Evolutionary conservation across 2,329 filamentous ascomycete species (phyloP).

Genomic region (Cytospora piceicola): DNA sequence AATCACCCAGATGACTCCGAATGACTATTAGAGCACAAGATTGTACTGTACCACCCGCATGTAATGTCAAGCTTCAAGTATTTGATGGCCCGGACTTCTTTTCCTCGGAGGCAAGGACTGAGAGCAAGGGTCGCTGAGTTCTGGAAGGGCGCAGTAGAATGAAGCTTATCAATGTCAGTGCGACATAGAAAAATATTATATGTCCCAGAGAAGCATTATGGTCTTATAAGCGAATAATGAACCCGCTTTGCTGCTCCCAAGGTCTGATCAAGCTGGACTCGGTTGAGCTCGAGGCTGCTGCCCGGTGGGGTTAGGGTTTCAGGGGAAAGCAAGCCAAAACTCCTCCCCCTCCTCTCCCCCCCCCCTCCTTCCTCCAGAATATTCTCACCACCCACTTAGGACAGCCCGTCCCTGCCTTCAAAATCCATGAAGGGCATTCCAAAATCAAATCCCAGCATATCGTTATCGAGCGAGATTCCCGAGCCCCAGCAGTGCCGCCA

Average conservation of each 20-base stretch:
- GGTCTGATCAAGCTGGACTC: neutral
- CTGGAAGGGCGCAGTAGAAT: neutral
- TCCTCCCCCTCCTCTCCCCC: neutral
- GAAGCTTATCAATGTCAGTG: neutral
- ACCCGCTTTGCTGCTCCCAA: neutral
- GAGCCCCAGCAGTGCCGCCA: constrained; percentile 36
- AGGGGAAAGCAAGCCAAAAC: neutral
- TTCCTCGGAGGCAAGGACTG: neutral
- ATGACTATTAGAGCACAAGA: neutral
- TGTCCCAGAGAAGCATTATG: neutral
- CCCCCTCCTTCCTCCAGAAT: too few species aligned
- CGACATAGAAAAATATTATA: neutral
- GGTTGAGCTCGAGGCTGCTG: neutral
- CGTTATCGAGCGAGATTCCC: constrained; percentile 35
- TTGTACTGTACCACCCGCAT: neutral
- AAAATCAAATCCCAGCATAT: constrained; percentile 34
- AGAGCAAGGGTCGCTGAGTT: neutral
- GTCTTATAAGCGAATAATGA: neutral
- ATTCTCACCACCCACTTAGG: neutral
- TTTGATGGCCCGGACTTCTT: too few species aligned
- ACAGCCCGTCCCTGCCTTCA: constrained; percentile 19
- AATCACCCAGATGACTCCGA: neutral
- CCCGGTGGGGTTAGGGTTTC: neutral
- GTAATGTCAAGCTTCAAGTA: neutral
- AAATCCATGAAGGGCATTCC: constrained; percentile 33